Evolutionary conservation across 1,284 basidiomycete genomes (phyloP), one percentile per base, ranked within the genome.

Genomic region (Blastosporella zonata): DNA sequence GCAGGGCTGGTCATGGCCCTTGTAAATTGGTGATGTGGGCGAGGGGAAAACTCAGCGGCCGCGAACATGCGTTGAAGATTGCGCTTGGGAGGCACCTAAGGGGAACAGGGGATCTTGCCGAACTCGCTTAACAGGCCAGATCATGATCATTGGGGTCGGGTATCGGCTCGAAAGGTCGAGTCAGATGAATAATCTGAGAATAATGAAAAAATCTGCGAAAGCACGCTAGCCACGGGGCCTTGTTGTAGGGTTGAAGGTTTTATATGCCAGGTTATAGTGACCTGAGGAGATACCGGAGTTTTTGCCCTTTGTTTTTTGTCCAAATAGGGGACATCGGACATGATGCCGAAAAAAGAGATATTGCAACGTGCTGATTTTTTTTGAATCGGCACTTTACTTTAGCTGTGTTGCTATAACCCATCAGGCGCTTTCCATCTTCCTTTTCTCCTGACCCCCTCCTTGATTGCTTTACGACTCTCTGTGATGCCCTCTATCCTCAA

Each of bases 401-500:
- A 46, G 35, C 46, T 54, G 47, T 46, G 25, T 22, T 42, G 36
- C 21, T 55, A 53, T 55, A 56, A 55, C 53, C 29, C 49, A 35
- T 46, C 37, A 9, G 13, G 6, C 20, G n/a, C 37, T 42, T 28
- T 52, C 45, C 47, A 43, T 46, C 43, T 35, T 53, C 25, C 43
- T 29, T 45, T 44, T 46, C 35, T 37, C 29, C 38, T 44, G 25
- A 49, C 50, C 54, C 48, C 47, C 49, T 44, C 29, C n/a, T 27
- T 22, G 27, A 17, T 41, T 31, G 6, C 29, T 52, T 58, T 20
- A 58, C 59, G 53, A 56, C 51, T 41, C 39, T 22, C 45, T 51
- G 44, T 59, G 64, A 87, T 87, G 84, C 85, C 85, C 74, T 81
- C 81, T 69, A 88, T 88, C 70, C 81, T 87, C 74, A 88, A 88